Base-by-base conservation (phyloP, 345 rosid genomes). In the Fremontodendron californicum region DNA sequence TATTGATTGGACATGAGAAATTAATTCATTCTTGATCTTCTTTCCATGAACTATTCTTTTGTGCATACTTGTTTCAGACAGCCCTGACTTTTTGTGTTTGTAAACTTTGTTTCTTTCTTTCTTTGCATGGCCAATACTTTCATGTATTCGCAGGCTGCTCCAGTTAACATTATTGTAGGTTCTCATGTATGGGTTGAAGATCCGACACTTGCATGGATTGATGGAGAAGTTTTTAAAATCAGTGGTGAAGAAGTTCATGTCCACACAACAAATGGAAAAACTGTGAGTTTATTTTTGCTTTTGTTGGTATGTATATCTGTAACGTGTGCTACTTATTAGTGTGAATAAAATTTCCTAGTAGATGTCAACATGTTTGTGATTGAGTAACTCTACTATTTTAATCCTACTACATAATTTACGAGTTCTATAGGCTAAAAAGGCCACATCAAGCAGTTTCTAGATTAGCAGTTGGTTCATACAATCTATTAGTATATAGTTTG, bases 161-260 rank as follows among this genome's bases (percentile, higher is more conserved):
- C 78, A 4, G 78, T 76, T 64, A 76, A 76, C 51, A 76, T 76
- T 52, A 66, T 76, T 39, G 78, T 64, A 13, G 73, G 78, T 21
- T 64, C 78, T 33, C 73, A 51, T 76, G 78, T 66, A 15, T 76
- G 78, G 78, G 63, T 76, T 10, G 78, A 64, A 64, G 78, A 76
- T 37, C 52, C 64, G 0, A 46, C 12, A 35, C 25, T 48, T 23
- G 78, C 78, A 33, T 76, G 78, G 78, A 21, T 66, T 21, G 78
- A 76, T 51, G 78, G 78, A 33, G 51, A 76, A 65, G 78, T 76
- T 76, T 23, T 65, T 23, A 76, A 76, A 65, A 76, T 76, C 62
- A 76, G 49, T 40, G 78, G 78, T 8, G 78, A 49, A 65, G 73
- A 76, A 76, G 78, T 66, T 51, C 64, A 66, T 33, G 52, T 66